Base-by-base conservation (phyloP, 2,329 filamentous ascomycete species). In the Colletotrichum filicis region DNA sequence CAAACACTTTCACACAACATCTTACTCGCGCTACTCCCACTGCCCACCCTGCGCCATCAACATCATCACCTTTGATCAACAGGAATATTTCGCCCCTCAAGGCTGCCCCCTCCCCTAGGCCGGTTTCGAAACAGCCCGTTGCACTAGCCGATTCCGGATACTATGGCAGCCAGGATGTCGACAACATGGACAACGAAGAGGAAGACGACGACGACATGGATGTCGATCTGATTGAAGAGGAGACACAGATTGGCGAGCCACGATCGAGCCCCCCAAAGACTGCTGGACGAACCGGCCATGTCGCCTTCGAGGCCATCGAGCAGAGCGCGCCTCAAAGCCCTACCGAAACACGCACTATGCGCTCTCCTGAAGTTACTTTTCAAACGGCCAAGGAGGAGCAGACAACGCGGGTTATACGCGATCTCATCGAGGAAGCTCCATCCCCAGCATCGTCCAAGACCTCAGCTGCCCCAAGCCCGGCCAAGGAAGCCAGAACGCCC, bases 91-190 rank as follows among this genome's bases (percentile, higher is more conserved):
- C 82, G 37, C 80, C 82, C 22, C 76, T 80, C 53, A 80, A 81
- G 68, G 77, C 80, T 37, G 75, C 78, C 30, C 80, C 78, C 28
- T 80, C 80, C 9, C 79, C 81, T n/a, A 82, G 68, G 57, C 77
- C 73, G 53, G 78, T 78, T 22, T 80, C 82, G 73, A 79, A 79
- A 64, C 78, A 80, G 49, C 75, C 79, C n/a, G 73, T 80, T n/a
- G 79, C 84, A 24, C 79, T 84, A 58, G 82, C 85, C 1, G 92
- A 94, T 77, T 94, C 93, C 42, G 92, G 93, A 32, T 94, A 94
- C 77, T 91, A 93, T 82, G 92, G 92, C 59, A 93, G 91, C 77
- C 90, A 92, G 76, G 71, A 73, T 32, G 63, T 73, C 35, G 71
- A 73, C 60, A 73, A 73, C 28, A 30, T 68, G n/a, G 66, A 72